A percentile compares a stretch with the other conserved stretches of the same genome.
These are phyloP conservation scores for Fusarium domesticum DNA, from an alignment of 2,329 filamentous ascomycete genomes.

Conservation along the genomic window DNA sequence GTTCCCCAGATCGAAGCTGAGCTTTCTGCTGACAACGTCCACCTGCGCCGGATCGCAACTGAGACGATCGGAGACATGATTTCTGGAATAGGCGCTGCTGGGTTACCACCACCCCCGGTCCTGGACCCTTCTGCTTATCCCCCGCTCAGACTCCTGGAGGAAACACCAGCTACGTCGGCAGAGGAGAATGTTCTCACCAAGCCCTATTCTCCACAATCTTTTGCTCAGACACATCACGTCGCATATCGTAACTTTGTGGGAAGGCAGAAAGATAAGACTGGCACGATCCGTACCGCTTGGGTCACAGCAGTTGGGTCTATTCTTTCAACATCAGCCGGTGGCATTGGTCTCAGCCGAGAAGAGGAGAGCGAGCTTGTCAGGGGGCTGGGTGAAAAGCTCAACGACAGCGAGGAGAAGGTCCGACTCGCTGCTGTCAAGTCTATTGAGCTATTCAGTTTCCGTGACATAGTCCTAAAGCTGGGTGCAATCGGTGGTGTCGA, in stretches of 20 bases:
- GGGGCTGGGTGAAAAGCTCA: conserved; percentile 74
- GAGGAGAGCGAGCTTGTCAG: conserved; percentile 76
- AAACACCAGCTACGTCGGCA: conserved; percentile 43
- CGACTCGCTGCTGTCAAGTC: conserved; percentile 84
- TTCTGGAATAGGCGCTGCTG: conserved; percentile 87
- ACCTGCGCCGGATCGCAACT: conserved; percentile 81
- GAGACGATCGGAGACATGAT: conserved; percentile 95
- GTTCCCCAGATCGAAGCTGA: conserved; percentile 92
- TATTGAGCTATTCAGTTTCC: conserved; percentile 75
- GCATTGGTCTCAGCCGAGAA: conserved; percentile 78
- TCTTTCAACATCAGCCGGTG: conserved; percentile 84
- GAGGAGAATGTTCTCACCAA: conserved; percentile 67
- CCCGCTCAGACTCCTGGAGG: conserved; percentile 63
- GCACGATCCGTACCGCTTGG: conserved; percentile 81
- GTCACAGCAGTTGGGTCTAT: conserved; percentile 81
- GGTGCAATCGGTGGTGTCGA: conserved; percentile 71
- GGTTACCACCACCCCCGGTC: conserved; percentile 67
- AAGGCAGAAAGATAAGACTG: conserved; percentile 81
- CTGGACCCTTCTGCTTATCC: conserved; percentile 85
- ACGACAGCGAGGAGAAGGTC: conserved; percentile 87
- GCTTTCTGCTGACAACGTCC: conserved; percentile 82
- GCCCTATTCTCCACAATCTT: conserved; percentile 84
- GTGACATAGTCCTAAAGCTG: conserved; percentile 77
- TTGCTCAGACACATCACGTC: conserved; percentile 73
- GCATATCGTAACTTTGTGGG: conserved; percentile 84